Evolutionary conservation across 1,284 basidiomycete species (phyloP).

Genomic region (Apiotrichum laibachii): DNA sequence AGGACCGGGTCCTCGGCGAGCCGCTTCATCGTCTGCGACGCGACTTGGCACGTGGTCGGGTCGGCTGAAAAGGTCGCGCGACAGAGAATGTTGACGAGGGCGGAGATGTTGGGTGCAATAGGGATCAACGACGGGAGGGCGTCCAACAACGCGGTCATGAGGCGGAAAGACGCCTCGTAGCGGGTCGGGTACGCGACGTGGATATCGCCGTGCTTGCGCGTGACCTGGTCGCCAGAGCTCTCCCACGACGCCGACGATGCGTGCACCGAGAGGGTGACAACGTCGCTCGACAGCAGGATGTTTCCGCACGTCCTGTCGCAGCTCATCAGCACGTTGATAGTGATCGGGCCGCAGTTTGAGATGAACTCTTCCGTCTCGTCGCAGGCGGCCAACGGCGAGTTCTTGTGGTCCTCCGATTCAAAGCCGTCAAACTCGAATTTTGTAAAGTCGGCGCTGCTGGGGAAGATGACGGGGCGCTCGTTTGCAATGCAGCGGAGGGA

Average conservation of each 20-base stretch:
- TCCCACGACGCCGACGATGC: conserved; percentile 57
- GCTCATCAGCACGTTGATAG: conserved; percentile 63
- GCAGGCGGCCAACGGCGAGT: not conserved
- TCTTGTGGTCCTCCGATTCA: not conserved
- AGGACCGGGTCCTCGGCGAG: conserved; percentile 64
- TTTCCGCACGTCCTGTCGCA: conserved; percentile 69
- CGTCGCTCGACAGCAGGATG: conserved; percentile 81
- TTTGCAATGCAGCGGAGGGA: conserved; percentile 70
- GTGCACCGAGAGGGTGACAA: conserved; percentile 64
- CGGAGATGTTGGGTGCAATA: conserved; percentile 14
- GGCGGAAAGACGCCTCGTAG: conserved; percentile 64
- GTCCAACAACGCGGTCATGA: conserved; percentile 76
- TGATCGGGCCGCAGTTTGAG: conserved; percentile 62
- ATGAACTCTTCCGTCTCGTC: conserved; percentile 74
- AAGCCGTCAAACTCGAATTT: conserved; percentile 55
- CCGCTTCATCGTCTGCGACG: conserved; percentile 67
- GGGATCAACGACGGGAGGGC: conserved; percentile 80
- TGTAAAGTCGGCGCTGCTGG: conserved; percentile 68
- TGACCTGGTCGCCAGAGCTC: conserved; percentile 35
- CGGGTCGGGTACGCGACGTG: conserved; percentile 68
- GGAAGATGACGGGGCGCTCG: conserved; percentile 73
- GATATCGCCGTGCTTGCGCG: conserved; percentile 63
- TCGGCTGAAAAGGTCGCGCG: conserved; percentile 81
- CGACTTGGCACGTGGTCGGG: conserved; percentile 66
- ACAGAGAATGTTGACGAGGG: conserved; percentile 74